Evolutionary conservation across 192 early-diverging fungal genomes (phyloP).

Genomic region (Backusella westeae): DNA sequence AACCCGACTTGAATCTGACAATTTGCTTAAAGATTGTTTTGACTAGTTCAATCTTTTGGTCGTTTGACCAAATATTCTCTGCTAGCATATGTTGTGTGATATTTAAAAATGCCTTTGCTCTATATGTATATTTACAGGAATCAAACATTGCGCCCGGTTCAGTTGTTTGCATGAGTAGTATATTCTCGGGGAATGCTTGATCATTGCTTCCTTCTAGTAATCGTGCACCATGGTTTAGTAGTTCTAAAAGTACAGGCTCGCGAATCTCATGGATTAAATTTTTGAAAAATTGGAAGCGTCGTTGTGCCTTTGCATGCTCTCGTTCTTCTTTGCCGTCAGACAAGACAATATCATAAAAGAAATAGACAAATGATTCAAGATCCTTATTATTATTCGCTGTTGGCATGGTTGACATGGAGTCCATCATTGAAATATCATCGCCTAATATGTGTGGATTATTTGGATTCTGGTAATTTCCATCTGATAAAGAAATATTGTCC

Average conservation of each 20-base stretch:
- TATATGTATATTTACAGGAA: conserved; percentile 20
- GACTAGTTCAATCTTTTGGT: conserved; percentile 44
- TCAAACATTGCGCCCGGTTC: conserved; percentile 17
- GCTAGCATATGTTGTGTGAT: conserved; percentile 46
- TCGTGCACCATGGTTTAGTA: conserved; percentile 25
- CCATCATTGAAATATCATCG: conserved; percentile 16
- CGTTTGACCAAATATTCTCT: conserved; percentile 37
- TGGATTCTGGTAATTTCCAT: conserved; percentile 14
- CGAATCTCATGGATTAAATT: conserved; percentile 30
- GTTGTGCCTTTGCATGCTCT: conserved; percentile 7
- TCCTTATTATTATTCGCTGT: conserved; percentile 22
- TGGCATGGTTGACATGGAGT: not conserved
- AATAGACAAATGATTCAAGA: conserved; percentile 32
- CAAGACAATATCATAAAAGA: conserved; percentile 32
- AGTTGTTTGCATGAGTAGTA: conserved; percentile 17
- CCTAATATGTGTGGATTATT: conserved; percentile 31
- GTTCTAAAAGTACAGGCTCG: conserved; percentile 24
- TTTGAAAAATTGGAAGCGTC: conserved; percentile 31
- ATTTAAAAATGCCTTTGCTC: conserved; percentile 32
- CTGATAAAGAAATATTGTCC: conserved; percentile 37
- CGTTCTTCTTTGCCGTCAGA: conserved; percentile 10
- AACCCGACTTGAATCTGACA: conserved; percentile 36
- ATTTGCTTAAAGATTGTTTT: conserved; percentile 45
- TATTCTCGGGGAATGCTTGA: conserved; percentile 16
- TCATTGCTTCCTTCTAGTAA: conserved; percentile 22